Evolutionary conservation across 179 eudicot species (phyloP).

Genomic region (Silene vulgaris): DNA sequence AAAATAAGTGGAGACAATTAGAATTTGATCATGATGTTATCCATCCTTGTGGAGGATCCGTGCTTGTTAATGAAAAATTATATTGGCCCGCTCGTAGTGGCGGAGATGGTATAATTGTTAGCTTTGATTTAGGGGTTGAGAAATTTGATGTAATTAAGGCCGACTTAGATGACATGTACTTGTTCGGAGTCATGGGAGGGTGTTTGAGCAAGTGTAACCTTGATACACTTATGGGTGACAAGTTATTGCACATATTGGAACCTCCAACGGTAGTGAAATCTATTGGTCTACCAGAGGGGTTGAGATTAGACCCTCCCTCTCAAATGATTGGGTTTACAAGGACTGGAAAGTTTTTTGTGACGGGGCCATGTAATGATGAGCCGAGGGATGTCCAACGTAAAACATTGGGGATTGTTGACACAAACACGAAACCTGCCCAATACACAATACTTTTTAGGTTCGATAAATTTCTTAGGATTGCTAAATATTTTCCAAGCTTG

Average conservation of each 20-base stretch:
- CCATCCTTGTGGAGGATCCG: background rate
- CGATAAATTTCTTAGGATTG: background rate
- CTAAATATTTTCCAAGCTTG: no score
- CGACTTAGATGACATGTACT: background rate
- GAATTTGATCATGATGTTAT: no score
- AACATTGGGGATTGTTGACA: background rate
- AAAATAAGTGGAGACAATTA: no score
- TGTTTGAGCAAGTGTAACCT: background rate
- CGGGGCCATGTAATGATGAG: background rate
- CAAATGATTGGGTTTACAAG: constrained; percentile 6
- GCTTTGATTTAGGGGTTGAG: constrained; percentile 1
- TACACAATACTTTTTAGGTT: background rate
- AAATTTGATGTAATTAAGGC: background rate
- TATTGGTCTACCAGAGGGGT: constrained; percentile 1
- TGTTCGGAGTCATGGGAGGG: background rate
- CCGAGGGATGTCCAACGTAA: background rate
- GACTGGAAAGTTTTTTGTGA: constrained; percentile 2
- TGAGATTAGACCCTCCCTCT: background rate
- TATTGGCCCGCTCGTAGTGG: background rate
- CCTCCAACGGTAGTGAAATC: no score
- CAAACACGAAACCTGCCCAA: constrained; percentile 10
- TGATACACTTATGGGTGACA: background rate
- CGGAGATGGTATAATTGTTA: background rate
- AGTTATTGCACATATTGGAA: background rate
- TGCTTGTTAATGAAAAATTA: background rate